Percentiles rank a stretch among this genome's conserved stretches.
Conservation (phyloP, 1,284 basidiomycete species). For the Pseudomicrostroma phylloplanum region DNA sequence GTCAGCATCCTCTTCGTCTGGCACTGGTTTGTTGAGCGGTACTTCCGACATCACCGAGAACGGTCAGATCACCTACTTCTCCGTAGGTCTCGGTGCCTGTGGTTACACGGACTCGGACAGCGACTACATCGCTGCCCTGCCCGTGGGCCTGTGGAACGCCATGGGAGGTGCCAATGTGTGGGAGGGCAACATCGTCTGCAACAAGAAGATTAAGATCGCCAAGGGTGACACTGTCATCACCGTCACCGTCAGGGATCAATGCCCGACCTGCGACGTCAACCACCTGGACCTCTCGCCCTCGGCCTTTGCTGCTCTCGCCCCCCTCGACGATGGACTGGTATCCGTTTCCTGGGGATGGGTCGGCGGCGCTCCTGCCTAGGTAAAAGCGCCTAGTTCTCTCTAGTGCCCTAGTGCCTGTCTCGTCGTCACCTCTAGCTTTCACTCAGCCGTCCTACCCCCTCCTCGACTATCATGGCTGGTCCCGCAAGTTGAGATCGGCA, state of each 20-base stretch:
- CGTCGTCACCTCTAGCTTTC: too few relatives aligned
- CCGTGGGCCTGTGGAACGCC: conserved; percentile 29
- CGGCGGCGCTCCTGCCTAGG: conserved; percentile 17
- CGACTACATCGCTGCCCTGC: conserved; percentile 44
- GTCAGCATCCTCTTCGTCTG: conserved; percentile 42
- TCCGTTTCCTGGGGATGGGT: conserved; percentile 33
- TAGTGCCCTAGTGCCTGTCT: too few relatives aligned
- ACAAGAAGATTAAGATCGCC: conserved; percentile 37
- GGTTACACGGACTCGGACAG: conserved; percentile 28
- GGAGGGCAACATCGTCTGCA: conserved; percentile 41
- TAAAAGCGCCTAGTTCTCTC: not conserved
- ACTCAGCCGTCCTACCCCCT: too few relatives aligned
- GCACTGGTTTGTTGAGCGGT: conserved; percentile 47
- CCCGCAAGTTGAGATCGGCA: too few relatives aligned
- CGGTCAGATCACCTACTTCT: conserved; percentile 44
- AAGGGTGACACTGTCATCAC: conserved; percentile 38
- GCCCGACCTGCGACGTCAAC: conserved; percentile 27
- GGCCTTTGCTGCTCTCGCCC: conserved; percentile 31
- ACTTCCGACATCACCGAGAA: conserved; percentile 46
- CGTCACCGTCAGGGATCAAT: conserved; percentile 38
- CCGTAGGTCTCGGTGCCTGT: conserved; percentile 41
- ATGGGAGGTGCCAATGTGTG: conserved; percentile 14
- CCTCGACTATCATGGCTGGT: too few relatives aligned
- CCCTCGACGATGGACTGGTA: conserved; percentile 26
- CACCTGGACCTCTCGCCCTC: conserved; percentile 37